Base-by-base conservation (phyloP, 2,329 filamentous ascomycete species). In the Thermomyces lanuginosus region DNA sequence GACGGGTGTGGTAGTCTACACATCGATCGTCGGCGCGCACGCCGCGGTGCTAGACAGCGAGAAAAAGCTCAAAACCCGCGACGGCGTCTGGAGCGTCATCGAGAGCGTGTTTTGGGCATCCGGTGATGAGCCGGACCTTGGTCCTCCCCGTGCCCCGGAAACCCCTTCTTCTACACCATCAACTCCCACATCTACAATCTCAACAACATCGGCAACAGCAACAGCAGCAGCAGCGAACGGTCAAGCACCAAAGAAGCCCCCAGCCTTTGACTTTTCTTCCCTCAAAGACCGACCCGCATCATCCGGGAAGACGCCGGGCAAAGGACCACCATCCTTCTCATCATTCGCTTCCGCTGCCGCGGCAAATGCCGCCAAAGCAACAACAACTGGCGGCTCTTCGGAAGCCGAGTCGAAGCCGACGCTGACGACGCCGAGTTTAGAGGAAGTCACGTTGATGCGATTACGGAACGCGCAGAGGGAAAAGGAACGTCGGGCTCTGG, bases 1-100 rank as follows among this genome's bases (percentile, higher is more conserved):
- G 4, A 66, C 58, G 1, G 67, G 60, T 1, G 59, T 70, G 23
- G 49, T 74, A 8, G 57, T 72, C 8, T 74, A 64, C 44, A 49
- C 53, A 3, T 69, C 66, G 3, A 59, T 73, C 18, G 64, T 71
- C 24, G 58, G 63, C 28, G 66, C 69, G 1, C 63, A 71, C 39
- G 56, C 64, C 3, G 66, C 67, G 6, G 61, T 72, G 2, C 41
- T 58, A 21, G 65, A 71, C 35, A 56, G 54, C 27, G 50, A 53
- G 29, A 58, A 54, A 29, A 51, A 41, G 25, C 38, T 27, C 32
- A 12, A 26, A 2, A 17, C 22, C 10, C 36, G 18, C 36, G 53
- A 53, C 16, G 40, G 39, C 2, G 57, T 61, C 18, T 67, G 60
- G 52, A 48, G 53, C 5, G 32, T 53, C 6, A 58, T 72, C 13